Evolutionary conservation across 2,329 filamentous ascomycete genomes (phyloP).

Genomic region (Metarhizium sp.): DNA sequence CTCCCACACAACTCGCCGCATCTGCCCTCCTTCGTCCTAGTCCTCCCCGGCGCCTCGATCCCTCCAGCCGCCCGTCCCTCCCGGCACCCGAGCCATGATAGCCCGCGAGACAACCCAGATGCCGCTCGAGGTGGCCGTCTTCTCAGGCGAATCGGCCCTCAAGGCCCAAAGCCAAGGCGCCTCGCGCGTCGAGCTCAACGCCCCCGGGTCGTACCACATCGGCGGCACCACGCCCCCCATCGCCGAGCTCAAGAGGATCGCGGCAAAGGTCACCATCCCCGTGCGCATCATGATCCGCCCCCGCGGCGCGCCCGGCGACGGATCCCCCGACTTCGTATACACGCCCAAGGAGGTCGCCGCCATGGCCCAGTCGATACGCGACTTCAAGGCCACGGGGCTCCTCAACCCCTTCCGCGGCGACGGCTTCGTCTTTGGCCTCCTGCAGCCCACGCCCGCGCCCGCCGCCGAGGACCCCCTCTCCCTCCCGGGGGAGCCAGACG

Average conservation of each 20-base stretch:
- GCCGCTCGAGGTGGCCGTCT: conserved; percentile 45
- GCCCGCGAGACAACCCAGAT: conserved; percentile 6
- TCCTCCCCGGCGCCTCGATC: no score
- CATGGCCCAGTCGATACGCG: conserved; percentile 32
- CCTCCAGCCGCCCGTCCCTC: no score
- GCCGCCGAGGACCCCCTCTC: neutral
- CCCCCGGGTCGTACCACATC: conserved; percentile 34
- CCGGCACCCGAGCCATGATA: neutral
- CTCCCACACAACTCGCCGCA: no score
- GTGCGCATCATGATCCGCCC: conserved; percentile 49
- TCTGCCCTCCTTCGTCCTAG: no score
- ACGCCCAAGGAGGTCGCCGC: conserved; percentile 28
- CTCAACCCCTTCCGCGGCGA: conserved; percentile 34
- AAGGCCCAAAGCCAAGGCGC: conserved; percentile 33
- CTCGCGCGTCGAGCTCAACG: conserved; percentile 45
- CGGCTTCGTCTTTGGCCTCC: conserved; percentile 47
- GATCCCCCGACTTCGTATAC: conserved; percentile 39
- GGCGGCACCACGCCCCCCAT: conserved; percentile 43
- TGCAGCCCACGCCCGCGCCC: conserved; percentile 15
- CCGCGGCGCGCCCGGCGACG: conserved; percentile 14
- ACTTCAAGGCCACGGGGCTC: conserved; percentile 26
- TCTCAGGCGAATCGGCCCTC: conserved; percentile 32
- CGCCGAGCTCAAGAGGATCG: conserved; percentile 26
- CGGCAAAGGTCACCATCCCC: conserved; percentile 22
- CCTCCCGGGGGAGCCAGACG: neutral